These are phyloP conservation scores for Rhizoclosmatium globosum DNA, from an alignment of 192 early-diverging fungal genomes.

Conservation along the genomic window DNA sequence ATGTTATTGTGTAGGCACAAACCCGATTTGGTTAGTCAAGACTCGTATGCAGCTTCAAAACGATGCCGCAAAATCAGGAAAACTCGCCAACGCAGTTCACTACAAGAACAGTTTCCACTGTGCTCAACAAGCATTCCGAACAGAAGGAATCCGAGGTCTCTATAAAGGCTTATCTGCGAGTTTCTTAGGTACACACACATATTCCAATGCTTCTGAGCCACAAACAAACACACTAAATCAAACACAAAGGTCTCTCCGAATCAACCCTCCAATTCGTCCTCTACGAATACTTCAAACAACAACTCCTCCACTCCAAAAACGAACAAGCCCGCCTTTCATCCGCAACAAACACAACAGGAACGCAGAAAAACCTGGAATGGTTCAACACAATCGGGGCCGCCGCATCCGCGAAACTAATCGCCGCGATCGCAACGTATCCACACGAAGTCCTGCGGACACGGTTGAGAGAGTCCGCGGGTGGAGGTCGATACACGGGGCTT, in stretches of 20 bases:
- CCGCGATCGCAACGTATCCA: conserved; percentile 90
- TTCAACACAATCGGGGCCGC: conserved; percentile 85
- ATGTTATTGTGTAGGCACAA: conserved; percentile 61
- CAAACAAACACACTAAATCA: no score
- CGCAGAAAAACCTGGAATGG: conserved; percentile 62
- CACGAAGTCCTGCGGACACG: conserved; percentile 95
- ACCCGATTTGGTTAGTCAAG: conserved; percentile 98
- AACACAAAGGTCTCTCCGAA: conserved; percentile 65
- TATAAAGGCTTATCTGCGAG: conserved; percentile 94
- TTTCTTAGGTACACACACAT: conserved; percentile 63
- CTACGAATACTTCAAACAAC: conserved; percentile 91
- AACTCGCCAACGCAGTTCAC: neutral
- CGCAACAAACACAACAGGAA: neutral
- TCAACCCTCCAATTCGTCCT: conserved; percentile 94
- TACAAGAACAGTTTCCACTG: conserved; percentile 88
- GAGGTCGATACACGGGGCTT: conserved; percentile 73
- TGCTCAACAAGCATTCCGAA: conserved; percentile 65
- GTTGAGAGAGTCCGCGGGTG: conserved; percentile 83
- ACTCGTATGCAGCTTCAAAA: conserved; percentile 91
- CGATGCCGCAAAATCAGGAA: conserved; percentile 39
- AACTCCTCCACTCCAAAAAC: conserved; percentile 5
- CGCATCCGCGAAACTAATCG: conserved; percentile 84
- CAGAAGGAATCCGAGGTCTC: conserved; percentile 84
- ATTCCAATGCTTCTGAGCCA: no score
- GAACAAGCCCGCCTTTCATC: neutral